Conservation (phyloP, 2,329 filamentous ascomycete genomes). For the Paraphoma chrysanthemicola region DNA sequence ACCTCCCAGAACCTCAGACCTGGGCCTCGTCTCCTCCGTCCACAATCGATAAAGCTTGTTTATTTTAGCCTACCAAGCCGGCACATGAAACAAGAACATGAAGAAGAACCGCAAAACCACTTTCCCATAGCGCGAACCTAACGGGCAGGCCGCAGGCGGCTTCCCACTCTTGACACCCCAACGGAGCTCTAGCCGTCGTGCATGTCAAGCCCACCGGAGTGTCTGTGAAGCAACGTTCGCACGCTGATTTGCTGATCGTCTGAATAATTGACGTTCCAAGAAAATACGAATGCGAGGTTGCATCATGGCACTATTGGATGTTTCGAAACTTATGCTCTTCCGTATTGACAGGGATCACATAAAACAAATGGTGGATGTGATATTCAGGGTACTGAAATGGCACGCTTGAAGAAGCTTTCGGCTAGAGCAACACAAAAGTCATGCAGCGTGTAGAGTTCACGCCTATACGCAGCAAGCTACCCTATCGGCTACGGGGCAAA, state of each 20-base stretch:
- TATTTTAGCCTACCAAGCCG: constrained; percentile 22
- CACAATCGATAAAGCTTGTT: constrained; percentile 40
- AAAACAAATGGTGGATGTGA: not conserved
- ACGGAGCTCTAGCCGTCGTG: not conserved
- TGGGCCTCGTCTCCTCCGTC: not conserved
- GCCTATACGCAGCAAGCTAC: too few relatives aligned
- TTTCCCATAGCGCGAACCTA: constrained; percentile 13
- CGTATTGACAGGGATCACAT: not conserved
- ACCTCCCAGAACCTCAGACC: not conserved
- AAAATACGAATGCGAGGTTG: not conserved
- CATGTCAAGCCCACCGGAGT: not conserved
- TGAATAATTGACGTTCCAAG: not conserved
- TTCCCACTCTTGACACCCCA: not conserved
- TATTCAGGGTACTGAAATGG: not conserved
- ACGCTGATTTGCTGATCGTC: not conserved
- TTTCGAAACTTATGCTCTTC: not conserved
- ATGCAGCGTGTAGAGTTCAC: too few relatives aligned
- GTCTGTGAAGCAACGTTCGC: not conserved
- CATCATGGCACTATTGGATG: not conserved
- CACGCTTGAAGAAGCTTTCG: too few relatives aligned
- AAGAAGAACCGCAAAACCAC: not conserved
- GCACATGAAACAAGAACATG: constrained; percentile 24
- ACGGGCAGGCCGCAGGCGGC: constrained; percentile 1
- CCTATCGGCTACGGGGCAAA: too few relatives aligned
- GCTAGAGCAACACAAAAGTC: too few relatives aligned